Evolutionary conservation across 164 flowering plant genomes (phyloP), one percentile per base, ranked within the genome.

Genomic region (Saururus chinensis): DNA sequence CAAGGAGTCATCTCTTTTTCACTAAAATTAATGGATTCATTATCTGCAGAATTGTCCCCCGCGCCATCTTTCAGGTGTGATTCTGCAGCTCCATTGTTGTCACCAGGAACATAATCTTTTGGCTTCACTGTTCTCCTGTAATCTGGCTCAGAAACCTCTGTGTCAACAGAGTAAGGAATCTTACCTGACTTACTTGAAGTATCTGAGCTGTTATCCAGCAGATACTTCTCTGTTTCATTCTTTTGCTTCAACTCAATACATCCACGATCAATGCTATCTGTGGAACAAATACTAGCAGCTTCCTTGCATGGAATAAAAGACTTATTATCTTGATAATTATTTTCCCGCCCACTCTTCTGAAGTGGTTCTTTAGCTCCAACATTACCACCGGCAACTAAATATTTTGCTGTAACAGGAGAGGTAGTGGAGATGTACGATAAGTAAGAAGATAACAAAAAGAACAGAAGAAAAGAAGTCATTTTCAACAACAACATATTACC

Each of bases 391-490:
- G 55, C 54, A 61, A 61, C 70, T 6, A 64, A 72, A 42, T 53
- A 63, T 71, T 84, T 82, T 41, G 82, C 86, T 84, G 78, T 64
- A 73, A 41, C n/a, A 57, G 8, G 10, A 65, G 24, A 6, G 64
- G 22, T 1, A 65, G 37, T 30, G 26, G n/a, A 23, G 3, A 49
- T 40, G 24, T 42, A 26, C 53, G 10, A n/a, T 26, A 41, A 60
- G 21, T 42, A 24, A 12, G 48, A 59, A n/a, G 48, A 5, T 26
- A 60, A 23, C 40, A 61, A 10, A 42, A 57, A 4, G 8, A 17
- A 64, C 16, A 19, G 30, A 19, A 49, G 10, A 53, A 60, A 23
- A 19, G 11, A 45, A 30, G 37, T 30, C 37, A 30, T 30, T 30
- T 30, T 45, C 11, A 12, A 45, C 14, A 45, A 17, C 7, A 45